phyloP scores from a whole-genome alignment of 129 eudicot species.

The Centrapalus pauciflorus region DNA sequence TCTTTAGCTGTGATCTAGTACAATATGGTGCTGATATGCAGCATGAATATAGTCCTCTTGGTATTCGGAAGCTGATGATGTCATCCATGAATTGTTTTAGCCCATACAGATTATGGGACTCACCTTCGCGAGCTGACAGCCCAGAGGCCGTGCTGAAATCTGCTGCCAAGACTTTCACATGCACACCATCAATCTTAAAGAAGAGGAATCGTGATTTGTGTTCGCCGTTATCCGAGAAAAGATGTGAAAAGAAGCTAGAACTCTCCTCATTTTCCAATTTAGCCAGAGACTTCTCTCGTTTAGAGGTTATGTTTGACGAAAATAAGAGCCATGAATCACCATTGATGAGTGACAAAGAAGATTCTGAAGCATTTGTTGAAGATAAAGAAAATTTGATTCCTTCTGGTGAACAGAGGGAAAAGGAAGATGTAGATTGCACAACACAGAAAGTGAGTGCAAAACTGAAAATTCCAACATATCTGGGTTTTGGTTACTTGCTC shows the following conservation, averaged over 20 bases:
- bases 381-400: conserved; percentile 60
- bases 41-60: conserved; percentile 89
- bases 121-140: conserved; percentile 62
- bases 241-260: conserved; percentile 71
- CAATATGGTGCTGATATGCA: conserved; percentile 71
- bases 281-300: conserved; percentile 53
- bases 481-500: too few species aligned
- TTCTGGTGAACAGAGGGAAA: conserved; percentile 19
- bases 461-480: neutral
- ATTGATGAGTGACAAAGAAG: conserved; percentile 23
- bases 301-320: conserved; percentile 68
- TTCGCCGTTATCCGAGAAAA: conserved; percentile 84
- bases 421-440: conserved; percentile 24
- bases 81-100: conserved; percentile 51
- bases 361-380: conserved; percentile 25
- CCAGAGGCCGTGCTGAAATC: conserved; percentile 81
- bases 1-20: conserved; percentile 82
- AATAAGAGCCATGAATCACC: conserved; percentile 28
- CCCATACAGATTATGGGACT: conserved; percentile 83
- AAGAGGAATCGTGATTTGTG: conserved; percentile 73
- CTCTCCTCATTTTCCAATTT: conserved; percentile 41
- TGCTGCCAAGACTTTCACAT: conserved; percentile 75
- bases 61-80: conserved; percentile 76
- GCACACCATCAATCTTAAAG: conserved; percentile 85
- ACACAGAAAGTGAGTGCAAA: conserved; percentile 20